Evolutionary conservation across 2,329 filamentous ascomycete species (phyloP).

Genomic region (Ceratocystis papillata): DNA sequence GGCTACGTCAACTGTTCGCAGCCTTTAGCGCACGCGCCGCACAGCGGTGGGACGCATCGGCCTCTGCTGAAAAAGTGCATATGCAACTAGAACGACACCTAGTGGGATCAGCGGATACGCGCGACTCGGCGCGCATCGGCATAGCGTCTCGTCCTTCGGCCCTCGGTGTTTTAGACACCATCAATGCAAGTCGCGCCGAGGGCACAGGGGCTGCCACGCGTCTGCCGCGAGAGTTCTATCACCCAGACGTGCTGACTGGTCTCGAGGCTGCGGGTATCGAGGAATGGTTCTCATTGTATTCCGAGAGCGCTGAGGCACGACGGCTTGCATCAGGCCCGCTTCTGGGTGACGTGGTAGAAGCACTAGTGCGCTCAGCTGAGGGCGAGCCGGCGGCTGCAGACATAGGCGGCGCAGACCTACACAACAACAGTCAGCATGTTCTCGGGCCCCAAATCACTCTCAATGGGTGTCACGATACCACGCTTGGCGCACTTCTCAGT

Average conservation of each 20-base stretch:
- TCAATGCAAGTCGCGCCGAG: constrained; percentile 82
- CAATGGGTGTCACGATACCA: constrained; percentile 87
- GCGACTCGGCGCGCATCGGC: constrained; percentile 45
- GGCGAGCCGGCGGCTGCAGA: constrained; percentile 34
- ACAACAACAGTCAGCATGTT: not conserved
- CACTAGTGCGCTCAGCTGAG: constrained; percentile 58
- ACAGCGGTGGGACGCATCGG: constrained; percentile 60
- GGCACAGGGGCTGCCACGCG: constrained; percentile 55
- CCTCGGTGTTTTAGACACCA: constrained; percentile 84
- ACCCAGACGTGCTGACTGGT: constrained; percentile 56
- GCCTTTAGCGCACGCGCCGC: constrained; percentile 64
- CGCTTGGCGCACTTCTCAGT: constrained; percentile 65
- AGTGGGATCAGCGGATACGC: constrained; percentile 33
- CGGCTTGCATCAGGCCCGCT: constrained; percentile 75
- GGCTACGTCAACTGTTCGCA: constrained; percentile 57
- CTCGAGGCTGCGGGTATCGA: constrained; percentile 69
- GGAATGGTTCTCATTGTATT: constrained; percentile 87
- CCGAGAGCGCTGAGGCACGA: constrained; percentile 78
- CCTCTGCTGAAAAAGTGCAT: constrained; percentile 76
- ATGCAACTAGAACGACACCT: constrained; percentile 74
- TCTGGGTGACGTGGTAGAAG: constrained; percentile 68
- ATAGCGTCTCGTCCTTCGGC: constrained; percentile 56
- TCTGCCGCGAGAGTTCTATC: constrained; percentile 80
- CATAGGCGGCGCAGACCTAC: not conserved
- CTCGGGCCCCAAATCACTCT: constrained; percentile 52